These are phyloP conservation scores for Diplodia intermedia DNA, from an alignment of 2,329 filamentous ascomycete genomes.

Conservation along the genomic window DNA sequence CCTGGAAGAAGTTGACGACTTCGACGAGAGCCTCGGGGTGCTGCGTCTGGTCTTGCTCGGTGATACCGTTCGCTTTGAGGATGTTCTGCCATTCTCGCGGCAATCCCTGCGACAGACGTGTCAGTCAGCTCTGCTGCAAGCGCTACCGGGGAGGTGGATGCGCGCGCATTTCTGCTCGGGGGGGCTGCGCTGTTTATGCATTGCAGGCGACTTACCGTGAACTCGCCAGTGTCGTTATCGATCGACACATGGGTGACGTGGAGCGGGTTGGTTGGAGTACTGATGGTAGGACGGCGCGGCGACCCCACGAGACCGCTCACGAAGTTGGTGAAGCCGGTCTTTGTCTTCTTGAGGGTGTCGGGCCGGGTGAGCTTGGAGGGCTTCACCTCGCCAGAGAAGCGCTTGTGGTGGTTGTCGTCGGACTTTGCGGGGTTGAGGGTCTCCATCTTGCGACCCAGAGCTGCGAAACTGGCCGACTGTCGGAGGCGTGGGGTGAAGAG, in stretches of 20 bases:
- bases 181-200: conserved; percentile 29
- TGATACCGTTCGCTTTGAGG: conserved; percentile 93
- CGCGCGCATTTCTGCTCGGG: neutral
- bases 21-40: conserved; percentile 95
- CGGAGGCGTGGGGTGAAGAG: conserved; percentile 44
- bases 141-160: neutral
- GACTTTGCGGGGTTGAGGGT: conserved; percentile 43
- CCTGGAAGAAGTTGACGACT: conserved; percentile 96
- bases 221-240: conserved; percentile 94
- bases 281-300: conserved; percentile 90
- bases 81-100: conserved; percentile 98
- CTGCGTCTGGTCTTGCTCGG: conserved; percentile 92
- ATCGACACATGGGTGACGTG: conserved; percentile 98
- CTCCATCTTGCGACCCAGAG: conserved; percentile 55
- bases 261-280: conserved; percentile 95
- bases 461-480: conserved; percentile 53
- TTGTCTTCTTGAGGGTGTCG: conserved; percentile 49
- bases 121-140: conserved; percentile 18
- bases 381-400: conserved; percentile 49
- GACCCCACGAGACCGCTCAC: conserved; percentile 59
- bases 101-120: conserved; percentile 68
- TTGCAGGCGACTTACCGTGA: conserved; percentile 69
- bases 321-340: conserved; percentile 50
- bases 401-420: conserved; percentile 45
- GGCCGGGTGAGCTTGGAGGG: conserved; percentile 43